Evolutionary conservation across 345 rosid species (phyloP), one percentile per base, ranked within the genome.

Genomic region (Conringia planisiliqua): DNA sequence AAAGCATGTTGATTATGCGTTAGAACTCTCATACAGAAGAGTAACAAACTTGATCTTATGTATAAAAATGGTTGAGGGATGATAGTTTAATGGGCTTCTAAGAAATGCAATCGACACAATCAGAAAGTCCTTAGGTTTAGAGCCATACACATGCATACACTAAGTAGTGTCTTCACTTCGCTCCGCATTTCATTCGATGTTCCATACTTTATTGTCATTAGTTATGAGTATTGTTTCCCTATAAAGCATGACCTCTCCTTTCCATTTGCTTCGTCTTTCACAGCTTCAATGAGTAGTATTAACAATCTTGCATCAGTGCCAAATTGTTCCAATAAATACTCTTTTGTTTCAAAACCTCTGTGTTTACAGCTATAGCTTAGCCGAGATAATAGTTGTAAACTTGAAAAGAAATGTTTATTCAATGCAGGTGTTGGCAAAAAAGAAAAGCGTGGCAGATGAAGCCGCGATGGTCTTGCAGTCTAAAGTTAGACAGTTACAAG

Each of bases 401-500:
- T 38, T 70, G 6, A 38, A 8, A 38, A 73, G 27, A 35, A 35
- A 71, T 46, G 48, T 64, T 58, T 16, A 2, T 65, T n/a, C 29
- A 66, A 60, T 71, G 82, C 86, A 95, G 99, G 91, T 95, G 62
- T 93, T 97, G 17, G 77, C 97, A 2, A 90, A 90, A 71, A 95
- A 95, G 98, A 92, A 90, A 85, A 85, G 63, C 11, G 66, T 90
- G 42, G 90, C 96, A 48, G 97, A 92, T 77, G 99, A 95, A 81
- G 97, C 92, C 17, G 87, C 87, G 20, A 86, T 80, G 59, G 68
- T 89, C 40, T 82, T 92, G 66, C 97, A 92, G 73, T 72, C 87
- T 16, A 92, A 89, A 74, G 47, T 92, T 84, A 92, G 82, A 76
- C 96, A 88, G 42, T 54, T 86, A 75, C 73, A 85, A 42, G 82